These are phyloP conservation scores for Persicaria tinctoria DNA, from an alignment of 148 eudicot genomes.

Conservation along the genomic window DNA sequence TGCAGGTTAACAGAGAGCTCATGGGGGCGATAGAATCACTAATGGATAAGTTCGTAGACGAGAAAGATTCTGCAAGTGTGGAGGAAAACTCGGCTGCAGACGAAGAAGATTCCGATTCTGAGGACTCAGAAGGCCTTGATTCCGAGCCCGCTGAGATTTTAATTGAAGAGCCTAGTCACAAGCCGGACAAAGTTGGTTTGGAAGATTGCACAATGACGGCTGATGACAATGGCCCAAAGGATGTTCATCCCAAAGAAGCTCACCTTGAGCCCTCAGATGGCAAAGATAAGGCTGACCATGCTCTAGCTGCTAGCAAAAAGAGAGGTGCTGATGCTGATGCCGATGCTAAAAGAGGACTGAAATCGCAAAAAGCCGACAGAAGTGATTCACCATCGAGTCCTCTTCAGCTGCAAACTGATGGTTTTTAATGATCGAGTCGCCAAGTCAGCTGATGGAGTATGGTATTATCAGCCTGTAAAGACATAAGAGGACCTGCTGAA, in stretches of 20 bases:
- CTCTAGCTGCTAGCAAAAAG: constrained; percentile 18
- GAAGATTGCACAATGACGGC: too few species aligned
- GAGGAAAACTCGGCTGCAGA: constrained; percentile 13
- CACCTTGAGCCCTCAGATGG: not conserved
- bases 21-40: constrained; percentile 57
- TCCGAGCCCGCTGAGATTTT: not conserved
- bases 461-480: too few species aligned
- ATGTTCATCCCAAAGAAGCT: not conserved
- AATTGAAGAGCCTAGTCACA: too few species aligned
- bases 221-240: not conserved
- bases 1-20: constrained; percentile 64
- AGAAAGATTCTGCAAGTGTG: constrained; percentile 26
- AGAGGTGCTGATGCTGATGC: constrained; percentile 16
- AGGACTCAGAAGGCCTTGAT: not conserved
- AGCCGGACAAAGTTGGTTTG: too few species aligned
- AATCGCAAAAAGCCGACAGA: constrained; percentile 20
- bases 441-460: too few species aligned
- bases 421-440: not conserved
- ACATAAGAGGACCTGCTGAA: too few species aligned
- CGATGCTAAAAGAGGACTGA: constrained; percentile 14
- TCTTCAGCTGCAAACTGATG: constrained; percentile 24
- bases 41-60: constrained; percentile 32
- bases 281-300: constrained; percentile 1
- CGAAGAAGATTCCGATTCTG: constrained; percentile 17
- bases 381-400: constrained; percentile 46